Evolutionary conservation across 805 yeast genomes (phyloP), one percentile per base, ranked within the genome.

Genomic region (Yarrowia deformans): DNA sequence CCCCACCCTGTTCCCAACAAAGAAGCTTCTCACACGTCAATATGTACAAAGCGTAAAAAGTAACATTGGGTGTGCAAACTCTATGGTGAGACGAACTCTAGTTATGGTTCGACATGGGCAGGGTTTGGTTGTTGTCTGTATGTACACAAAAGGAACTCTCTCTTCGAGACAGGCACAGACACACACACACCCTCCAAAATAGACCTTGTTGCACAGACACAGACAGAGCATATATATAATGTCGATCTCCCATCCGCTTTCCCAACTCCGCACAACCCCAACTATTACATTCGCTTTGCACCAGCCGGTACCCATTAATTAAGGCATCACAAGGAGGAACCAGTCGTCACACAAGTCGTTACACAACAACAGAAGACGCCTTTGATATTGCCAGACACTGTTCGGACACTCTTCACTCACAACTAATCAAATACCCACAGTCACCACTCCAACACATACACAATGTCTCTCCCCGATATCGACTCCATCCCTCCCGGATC

Each of bases 61-160:
- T 23, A 23, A 23, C 29, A 23, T 23, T 23, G 29, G 52, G 34
- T 19, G 52, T 49, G 13, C 54, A 49, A 49, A 49, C 61, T 23
- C 29, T 23, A 23, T 23, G 29, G 29, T 23, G 29, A 23, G 29
- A 23, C 29, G 29, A 23, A 23, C 29, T 40, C 39, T 39, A 37
- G 34, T 39, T 56, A 56, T 32, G 39, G 64, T 56, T 56, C 64
- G 64, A 56, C 64, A 56, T 56, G 64, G 64, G 64, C 60, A 54
- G 60, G 60, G 60, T 54, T 54, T 54, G 60, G 29, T 23, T 23
- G 29, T 23, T 23, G 29, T 23, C 39, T 37, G 45, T 54, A n/a
- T 54, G 43, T 39, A 35, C 60, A 54, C 60, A 39, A 54, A 35
- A 39, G 42, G 39, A n/a, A 52, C 34, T 50, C 40, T 34, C 23